Evolutionary conservation across 2,329 filamentous ascomycete genomes (phyloP).

Genomic region (Scytalidium sp.): DNA sequence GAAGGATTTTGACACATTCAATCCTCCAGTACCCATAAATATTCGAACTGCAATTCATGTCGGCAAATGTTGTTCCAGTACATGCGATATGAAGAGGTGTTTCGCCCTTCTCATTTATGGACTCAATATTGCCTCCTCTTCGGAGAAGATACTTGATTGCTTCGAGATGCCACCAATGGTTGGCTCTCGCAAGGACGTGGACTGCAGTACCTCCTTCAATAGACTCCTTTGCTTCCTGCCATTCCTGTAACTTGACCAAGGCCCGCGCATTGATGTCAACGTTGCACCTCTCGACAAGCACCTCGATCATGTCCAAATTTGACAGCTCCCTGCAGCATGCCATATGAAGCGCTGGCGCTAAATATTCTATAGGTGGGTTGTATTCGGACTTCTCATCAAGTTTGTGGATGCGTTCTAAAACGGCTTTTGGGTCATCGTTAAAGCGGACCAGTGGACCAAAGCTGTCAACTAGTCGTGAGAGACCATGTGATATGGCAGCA

Average conservation of each 20-base stretch:
- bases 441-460: constrained; percentile 2
- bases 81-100: constrained; percentile 14
- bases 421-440: constrained; percentile 8
- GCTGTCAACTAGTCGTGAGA: constrained; percentile 8
- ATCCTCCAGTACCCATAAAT: constrained; percentile 8
- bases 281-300: constrained; percentile 27
- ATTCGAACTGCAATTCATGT: constrained; percentile 4
- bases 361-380: constrained; percentile 2
- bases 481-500: constrained; percentile 8
- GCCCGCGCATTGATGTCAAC: constrained; percentile 25
- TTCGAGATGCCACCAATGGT: constrained; percentile 11
- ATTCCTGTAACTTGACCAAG: constrained; percentile 9
- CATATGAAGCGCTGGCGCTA: constrained; percentile 19
- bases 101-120: constrained; percentile 12
- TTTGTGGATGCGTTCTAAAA: constrained; percentile 8
- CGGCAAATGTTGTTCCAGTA: constrained; percentile 3
- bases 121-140: constrained; percentile 9
- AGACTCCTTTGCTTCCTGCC: constrained; percentile 5
- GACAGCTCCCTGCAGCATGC: constrained; percentile 26
- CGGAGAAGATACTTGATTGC: constrained; percentile 9
- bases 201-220: constrained; percentile 9
- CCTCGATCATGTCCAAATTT: constrained; percentile 27
- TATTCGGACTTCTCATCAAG: neutral
- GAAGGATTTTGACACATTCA: constrained; percentile 10
- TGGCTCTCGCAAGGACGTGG: constrained; percentile 7